Evolutionary conservation across 2,329 filamentous ascomycete species (phyloP), one percentile per base, ranked within the genome.

Genomic region (Zymoseptoria ardabiliae): DNA sequence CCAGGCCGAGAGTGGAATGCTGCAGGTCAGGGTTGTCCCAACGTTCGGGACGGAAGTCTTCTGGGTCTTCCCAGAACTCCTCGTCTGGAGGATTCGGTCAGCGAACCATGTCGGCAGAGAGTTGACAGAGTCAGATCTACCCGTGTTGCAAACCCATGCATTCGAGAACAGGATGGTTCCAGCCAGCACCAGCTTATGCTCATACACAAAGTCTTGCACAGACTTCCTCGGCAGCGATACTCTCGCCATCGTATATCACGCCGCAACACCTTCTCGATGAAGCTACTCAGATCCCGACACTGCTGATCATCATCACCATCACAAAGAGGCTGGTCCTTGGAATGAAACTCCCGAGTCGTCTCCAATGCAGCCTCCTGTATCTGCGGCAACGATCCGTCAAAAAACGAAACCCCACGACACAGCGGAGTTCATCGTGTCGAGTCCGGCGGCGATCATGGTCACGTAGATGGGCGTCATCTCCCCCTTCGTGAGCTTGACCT

Each of bases 81-180:
- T 30, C 28, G 6, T 30, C 28, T 30, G n/a, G n/a, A n/a, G n/a
- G 28, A 30, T 30, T 8, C 28, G 28, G 28, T 30, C 8, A 9
- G 28, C 11, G 8, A 30, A 9, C 25, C 25, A 28, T 28, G 9
- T 28, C 25, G 9, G 25, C 25, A 9, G 25, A 28, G 25, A 28
- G 9, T 4, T 28, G 25, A 5, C 25, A 28, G 4, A 5, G 25
- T 4, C 20, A 9, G 30, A 23, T 17, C 41, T 25, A 50, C 53
- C 82, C 82, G 85, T 86, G 62, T 88, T 87, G 66, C 85, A 87
- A 2, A 84, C 84, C 85, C 84, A 87, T 0, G 84, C 82, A 59
- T 88, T 88, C 23, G 88, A 73, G 69, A 86, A 88, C 41, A 87
- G 78, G 0, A 86, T 81, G 1, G 83, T 86, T 0, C 84, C 84